phyloP scores from a whole-genome alignment of 75 land plant genomes.

The Cryptomeria japonica region DNA sequence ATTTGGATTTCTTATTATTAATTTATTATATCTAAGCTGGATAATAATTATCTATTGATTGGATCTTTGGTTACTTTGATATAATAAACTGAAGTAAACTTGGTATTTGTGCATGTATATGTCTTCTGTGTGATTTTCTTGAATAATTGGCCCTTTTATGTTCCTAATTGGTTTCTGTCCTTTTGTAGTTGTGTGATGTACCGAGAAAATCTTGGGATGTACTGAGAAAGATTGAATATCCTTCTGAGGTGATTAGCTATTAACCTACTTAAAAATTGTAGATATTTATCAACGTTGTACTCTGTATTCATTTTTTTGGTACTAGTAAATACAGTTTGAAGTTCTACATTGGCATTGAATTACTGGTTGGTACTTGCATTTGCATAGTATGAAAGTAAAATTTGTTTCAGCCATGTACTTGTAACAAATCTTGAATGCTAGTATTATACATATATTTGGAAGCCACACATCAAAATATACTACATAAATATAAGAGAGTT shows the following conservation, averaged over 20 bases:
- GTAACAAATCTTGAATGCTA: background rate
- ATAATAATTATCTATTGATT: background rate
- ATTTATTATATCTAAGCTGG: background rate
- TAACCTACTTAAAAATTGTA: background rate
- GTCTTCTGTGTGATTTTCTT: background rate
- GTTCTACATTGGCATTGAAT: background rate
- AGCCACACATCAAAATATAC: background rate
- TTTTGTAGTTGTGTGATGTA: constrained; percentile 77
- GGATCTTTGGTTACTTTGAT: background rate
- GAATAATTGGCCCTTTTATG: background rate
- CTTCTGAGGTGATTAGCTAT: constrained; percentile 48
- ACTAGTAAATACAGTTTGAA: background rate
- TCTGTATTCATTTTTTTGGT: background rate
- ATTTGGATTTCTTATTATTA: background rate
- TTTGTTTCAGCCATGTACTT: background rate
- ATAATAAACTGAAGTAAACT: background rate
- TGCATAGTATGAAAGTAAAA: background rate
- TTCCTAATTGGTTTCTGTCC: background rate
- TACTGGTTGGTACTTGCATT: background rate
- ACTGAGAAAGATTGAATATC: constrained; percentile 66
- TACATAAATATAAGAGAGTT: background rate
- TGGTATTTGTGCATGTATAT: background rate
- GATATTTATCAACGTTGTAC: background rate
- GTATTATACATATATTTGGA: background rate
- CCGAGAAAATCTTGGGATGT: constrained; percentile 89